These are phyloP conservation scores for Noccaea bulbosa DNA, from an alignment of 345 rosid genomes.

Conservation along the genomic window DNA sequence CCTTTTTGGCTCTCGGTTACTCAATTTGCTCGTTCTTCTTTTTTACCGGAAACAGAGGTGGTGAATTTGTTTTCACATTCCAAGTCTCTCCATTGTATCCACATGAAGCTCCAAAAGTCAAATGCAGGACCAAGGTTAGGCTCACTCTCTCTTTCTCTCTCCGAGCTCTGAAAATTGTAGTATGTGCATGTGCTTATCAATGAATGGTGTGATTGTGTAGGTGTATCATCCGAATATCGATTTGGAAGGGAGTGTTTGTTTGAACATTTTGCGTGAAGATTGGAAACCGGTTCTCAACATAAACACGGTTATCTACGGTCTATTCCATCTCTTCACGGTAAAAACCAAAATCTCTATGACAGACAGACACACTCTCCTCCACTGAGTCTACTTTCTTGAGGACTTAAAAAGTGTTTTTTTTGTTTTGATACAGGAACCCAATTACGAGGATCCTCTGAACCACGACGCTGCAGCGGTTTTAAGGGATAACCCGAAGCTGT, in stretches of 20 bases:
- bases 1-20: not conserved
- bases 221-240: constrained; percentile 96
- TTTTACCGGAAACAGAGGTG: constrained; percentile 51
- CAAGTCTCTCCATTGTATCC: constrained; percentile 89
- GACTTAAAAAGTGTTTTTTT: not conserved
- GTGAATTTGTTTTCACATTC: constrained; percentile 84
- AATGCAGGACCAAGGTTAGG: constrained; percentile 95
- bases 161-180: not conserved
- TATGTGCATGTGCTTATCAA: not conserved
- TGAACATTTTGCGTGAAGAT: constrained; percentile 91
- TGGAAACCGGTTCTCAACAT: constrained; percentile 99
- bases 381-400: not conserved
- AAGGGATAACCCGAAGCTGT: constrained; percentile 78
- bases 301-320: constrained; percentile 86
- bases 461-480: constrained; percentile 88
- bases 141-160: not conserved
- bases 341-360: constrained; percentile 1
- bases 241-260: constrained; percentile 94
- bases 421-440: constrained; percentile 70
- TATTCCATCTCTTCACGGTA: constrained; percentile 95
- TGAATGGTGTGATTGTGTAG: constrained; percentile 40
- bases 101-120: constrained; percentile 95
- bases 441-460: constrained; percentile 91
- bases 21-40: not conserved
- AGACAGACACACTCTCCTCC: not conserved